Evolutionary conservation across 306 rosid species (phyloP).

Genomic region (Cucurbita maxima): DNA sequence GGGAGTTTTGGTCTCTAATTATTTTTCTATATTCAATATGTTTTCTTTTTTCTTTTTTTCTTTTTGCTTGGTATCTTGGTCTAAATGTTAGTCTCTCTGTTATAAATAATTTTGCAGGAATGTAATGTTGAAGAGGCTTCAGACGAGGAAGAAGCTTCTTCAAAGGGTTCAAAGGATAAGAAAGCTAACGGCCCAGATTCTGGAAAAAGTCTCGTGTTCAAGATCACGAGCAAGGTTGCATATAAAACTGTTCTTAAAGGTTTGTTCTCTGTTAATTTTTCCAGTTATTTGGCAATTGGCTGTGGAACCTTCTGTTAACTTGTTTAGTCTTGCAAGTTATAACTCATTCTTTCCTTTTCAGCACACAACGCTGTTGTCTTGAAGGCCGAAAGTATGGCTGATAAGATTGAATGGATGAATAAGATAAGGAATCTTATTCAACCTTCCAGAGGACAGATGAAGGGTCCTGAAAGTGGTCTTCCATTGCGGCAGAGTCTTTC

Average conservation of each 20-base stretch:
- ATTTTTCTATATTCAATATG: neutral
- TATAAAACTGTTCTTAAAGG: slow-evolving; percentile 94
- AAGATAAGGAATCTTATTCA: slow-evolving; percentile 64
- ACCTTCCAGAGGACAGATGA: slow-evolving; percentile 52
- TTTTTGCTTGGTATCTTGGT: neutral
- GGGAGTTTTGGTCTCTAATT: neutral
- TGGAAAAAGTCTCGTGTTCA: slow-evolving; percentile 61
- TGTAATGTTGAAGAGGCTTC: slow-evolving; percentile 69
- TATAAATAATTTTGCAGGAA: slow-evolving; percentile 37
- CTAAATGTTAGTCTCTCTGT: neutral
- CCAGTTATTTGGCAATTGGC: neutral
- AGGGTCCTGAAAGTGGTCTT: slow-evolving; percentile 51
- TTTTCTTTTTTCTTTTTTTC: too few species aligned
- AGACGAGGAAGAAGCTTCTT: slow-evolving; percentile 55
- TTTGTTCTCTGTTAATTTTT: slow-evolving; percentile 4
- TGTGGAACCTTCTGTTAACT: neutral
- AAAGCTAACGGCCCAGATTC: slow-evolving; percentile 68
- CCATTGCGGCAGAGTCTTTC: slow-evolving; percentile 72
- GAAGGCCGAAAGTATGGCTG: slow-evolving; percentile 76
- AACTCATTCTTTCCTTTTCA: slow-evolving; percentile 23
- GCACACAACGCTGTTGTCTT: slow-evolving; percentile 73
- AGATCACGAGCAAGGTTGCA: slow-evolving; percentile 73
- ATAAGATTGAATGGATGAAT: slow-evolving; percentile 73
- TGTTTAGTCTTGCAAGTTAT: neutral
- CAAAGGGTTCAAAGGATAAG: slow-evolving; percentile 78